Percentiles rank a stretch among this genome's conserved stretches.
These are phyloP conservation scores for Mycena sanguinolenta DNA, from an alignment of 768 basidiomycete genomes.

Conservation along the genomic window DNA sequence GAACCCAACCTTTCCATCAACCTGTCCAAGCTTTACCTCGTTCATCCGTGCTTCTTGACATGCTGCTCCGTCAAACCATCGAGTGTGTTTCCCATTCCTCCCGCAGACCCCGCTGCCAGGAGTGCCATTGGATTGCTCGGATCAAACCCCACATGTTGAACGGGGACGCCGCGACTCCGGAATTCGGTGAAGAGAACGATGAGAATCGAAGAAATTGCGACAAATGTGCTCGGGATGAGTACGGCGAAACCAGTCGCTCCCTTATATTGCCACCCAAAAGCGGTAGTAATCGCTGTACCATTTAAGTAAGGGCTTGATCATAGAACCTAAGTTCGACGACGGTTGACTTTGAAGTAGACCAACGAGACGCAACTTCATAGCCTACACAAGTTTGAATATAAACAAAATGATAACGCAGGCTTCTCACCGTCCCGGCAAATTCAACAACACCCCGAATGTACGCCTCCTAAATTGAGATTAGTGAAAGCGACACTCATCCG, in stretches of 20 bases:
- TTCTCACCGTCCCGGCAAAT: conserved; percentile 11
- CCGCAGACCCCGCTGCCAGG: conserved; percentile 25
- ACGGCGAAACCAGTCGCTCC: neutral
- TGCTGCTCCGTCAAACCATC: neutral
- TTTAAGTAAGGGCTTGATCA: neutral
- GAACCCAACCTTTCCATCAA: conserved; percentile 8
- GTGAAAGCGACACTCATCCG: neutral
- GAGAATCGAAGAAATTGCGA: conserved; percentile 11
- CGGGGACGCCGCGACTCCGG: neutral
- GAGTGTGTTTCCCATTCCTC: conserved; percentile 11
- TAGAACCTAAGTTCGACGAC: neutral
- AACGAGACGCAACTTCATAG: conserved; percentile 2
- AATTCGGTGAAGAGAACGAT: conserved; percentile 7
- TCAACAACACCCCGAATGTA: conserved; percentile 3
- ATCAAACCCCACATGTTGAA: conserved; percentile 4
- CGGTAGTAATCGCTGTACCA: neutral
- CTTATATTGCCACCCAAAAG: conserved; percentile 12
- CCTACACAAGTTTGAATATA: neutral
- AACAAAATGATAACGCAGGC: neutral
- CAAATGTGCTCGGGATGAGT: conserved; percentile 13
- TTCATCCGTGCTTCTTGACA: conserved; percentile 3
- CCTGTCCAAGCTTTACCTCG: conserved; percentile 6
- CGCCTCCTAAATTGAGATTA: neutral
- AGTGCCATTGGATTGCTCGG: conserved; percentile 14
- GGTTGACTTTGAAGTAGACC: neutral